Conservation (phyloP, 106 monocot genomes). For the Apostasia ramifera region DNA sequence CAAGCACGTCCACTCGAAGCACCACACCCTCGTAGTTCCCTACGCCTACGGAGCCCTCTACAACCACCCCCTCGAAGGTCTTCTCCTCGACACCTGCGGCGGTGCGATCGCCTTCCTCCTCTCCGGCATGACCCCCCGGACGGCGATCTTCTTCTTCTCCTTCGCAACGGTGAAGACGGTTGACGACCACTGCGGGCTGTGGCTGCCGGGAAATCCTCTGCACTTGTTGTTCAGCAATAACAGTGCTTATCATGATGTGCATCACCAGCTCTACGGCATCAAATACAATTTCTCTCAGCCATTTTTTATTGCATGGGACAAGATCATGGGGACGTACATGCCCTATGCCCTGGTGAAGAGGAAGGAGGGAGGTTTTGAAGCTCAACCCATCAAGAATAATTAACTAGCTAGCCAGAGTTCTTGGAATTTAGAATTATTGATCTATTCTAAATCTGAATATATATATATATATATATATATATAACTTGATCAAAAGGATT, state of each 20-base stretch:
- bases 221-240: constrained; percentile 14
- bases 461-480: too few relatives aligned
- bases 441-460: too few relatives aligned
- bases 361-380: constrained; percentile 4
- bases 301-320: constrained; percentile 16
- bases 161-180: constrained; percentile 12
- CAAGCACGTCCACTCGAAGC: neutral
- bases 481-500: too few relatives aligned
- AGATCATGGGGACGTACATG: constrained; percentile 12
- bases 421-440: too few relatives aligned
- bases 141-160: constrained; percentile 11
- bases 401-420: too few relatives aligned
- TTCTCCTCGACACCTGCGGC: constrained; percentile 3
- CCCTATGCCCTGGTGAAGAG: constrained; percentile 11
- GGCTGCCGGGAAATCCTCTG: constrained; percentile 4
- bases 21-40: constrained; percentile 18
- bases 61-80: constrained; percentile 18
- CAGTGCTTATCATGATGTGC: constrained; percentile 13
- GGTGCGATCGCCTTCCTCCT: constrained; percentile 2
- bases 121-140: constrained; percentile 7
- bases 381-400: constrained; percentile 33
- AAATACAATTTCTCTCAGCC: constrained; percentile 17
- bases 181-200: too few relatives aligned
- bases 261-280: constrained; percentile 15
- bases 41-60: constrained; percentile 19